Base-by-base conservation (phyloP, 2,329 filamentous ascomycete species). In the Hypoxylon sp. region DNA sequence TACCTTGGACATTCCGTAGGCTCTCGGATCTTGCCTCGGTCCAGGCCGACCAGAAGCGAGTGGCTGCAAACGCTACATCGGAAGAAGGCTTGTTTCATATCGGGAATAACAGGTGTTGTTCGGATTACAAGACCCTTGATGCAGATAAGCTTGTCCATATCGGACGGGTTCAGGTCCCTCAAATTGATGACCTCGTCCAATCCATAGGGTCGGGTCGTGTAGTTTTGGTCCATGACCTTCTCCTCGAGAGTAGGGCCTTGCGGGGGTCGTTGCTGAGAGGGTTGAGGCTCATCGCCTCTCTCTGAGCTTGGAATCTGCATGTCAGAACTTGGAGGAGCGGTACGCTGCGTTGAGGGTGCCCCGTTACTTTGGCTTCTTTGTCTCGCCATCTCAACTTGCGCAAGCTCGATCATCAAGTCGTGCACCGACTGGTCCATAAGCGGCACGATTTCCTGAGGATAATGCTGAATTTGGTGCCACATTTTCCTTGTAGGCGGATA, bases 51-150 rank as follows among this genome's bases (percentile, higher is more conserved):
- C 67, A 91, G 92, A 64, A 97, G 88, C 3, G 92, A 94, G 78
- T 97, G 93, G 73, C 93, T 93, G 79, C 95, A 99, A 24, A 94
- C 88, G 61, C 93, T 92, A 80, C 95, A 99, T 67, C 92, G 91
- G 87, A 99, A 99, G 80, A 97, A 97, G 0, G 95, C 95, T 75
- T 97, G 92, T 80, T 96, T 97, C 96, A 99, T 99, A 73, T 99
- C 95, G 0, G 95, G 95, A 68, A 99, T 98, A 68, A 99, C 92
- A 0, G 95, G 93, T 0, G 95, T 98, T 2, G 95, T 91, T 65
- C 95, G 89, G 73, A 99, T 99, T 64, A 99, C 95, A 15, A 99
- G 84, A 47, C 95, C 95, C 79, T 98, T 99, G 79, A 99, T 90
- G 69, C 90, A 92, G 69, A 99, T 90, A 68, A 99, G 86, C 75